Evolutionary conservation across 306 rosid genomes (phyloP).

Genomic region (Gynostemma pentaphyllum): DNA sequence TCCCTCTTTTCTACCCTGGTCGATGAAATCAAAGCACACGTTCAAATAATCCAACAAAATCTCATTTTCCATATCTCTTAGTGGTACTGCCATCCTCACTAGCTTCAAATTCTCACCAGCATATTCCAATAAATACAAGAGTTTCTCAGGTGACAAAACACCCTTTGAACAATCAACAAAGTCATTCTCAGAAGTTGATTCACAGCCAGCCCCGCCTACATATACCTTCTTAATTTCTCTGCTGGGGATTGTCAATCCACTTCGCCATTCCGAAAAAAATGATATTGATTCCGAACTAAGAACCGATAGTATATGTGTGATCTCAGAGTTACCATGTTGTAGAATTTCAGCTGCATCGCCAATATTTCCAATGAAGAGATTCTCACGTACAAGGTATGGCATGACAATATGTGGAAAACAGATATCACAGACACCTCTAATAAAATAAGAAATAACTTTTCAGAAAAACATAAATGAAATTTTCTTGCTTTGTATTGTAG

Average conservation of each 20-base stretch:
- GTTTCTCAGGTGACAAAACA: constrained; percentile 42
- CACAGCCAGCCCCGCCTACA: constrained; percentile 24
- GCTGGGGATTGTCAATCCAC: constrained; percentile 34
- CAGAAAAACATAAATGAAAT: constrained; percentile 1
- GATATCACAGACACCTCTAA: not conserved
- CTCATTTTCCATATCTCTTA: constrained; percentile 76
- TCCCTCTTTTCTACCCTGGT: constrained; percentile 62
- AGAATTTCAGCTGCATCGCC: constrained; percentile 64
- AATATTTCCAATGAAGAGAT: constrained; percentile 70
- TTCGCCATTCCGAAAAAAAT: constrained; percentile 72
- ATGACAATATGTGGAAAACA: constrained; percentile 20
- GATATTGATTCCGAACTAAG: constrained; percentile 73
- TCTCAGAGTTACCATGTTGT: constrained; percentile 32
- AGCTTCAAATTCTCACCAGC: constrained; percentile 73
- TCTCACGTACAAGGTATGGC: constrained; percentile 78
- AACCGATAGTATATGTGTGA: constrained; percentile 68
- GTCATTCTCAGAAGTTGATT: constrained; percentile 23
- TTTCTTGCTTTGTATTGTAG: not conserved
- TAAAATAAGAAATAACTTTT: not conserved
- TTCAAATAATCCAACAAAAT: constrained; percentile 70
- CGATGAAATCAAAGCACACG: constrained; percentile 71
- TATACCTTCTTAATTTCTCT: constrained; percentile 51
- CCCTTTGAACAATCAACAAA: constrained; percentile 23
- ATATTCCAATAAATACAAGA: constrained; percentile 56
- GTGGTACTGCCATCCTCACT: constrained; percentile 79